A percentile compares a stretch with the other conserved stretches of the same genome.
Evolutionary conservation across 2,329 filamentous ascomycete species (phyloP).

Genomic region (Penicillium sp.): DNA sequence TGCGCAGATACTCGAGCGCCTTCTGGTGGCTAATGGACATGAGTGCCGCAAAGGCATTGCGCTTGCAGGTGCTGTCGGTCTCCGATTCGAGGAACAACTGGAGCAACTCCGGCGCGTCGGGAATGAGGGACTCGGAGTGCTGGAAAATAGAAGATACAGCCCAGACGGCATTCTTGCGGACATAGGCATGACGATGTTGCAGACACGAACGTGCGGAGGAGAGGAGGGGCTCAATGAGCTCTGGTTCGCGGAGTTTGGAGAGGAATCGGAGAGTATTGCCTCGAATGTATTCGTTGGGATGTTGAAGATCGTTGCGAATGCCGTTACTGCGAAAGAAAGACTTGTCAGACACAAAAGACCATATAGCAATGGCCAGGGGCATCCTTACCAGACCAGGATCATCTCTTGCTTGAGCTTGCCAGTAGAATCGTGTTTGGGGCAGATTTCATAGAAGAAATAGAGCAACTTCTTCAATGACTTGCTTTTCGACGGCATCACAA

Average conservation of each 20-base stretch:
- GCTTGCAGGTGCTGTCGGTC: constrained; percentile 92
- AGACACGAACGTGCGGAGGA: constrained; percentile 89
- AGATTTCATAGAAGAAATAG: constrained; percentile 99
- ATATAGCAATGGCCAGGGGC: constrained; percentile 1
- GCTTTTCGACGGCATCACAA: constrained; percentile 98
- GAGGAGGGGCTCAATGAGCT: constrained; percentile 92
- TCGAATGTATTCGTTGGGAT: constrained; percentile 96
- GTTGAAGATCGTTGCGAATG: constrained; percentile 94
- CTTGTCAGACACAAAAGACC: constrained; percentile 16
- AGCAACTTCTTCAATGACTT: constrained; percentile 96
- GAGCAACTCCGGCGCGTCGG: constrained; percentile 91
- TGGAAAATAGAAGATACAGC: constrained; percentile 89
- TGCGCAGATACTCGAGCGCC: constrained; percentile 81
- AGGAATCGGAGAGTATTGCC: constrained; percentile 98
- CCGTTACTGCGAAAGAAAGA: constrained; percentile 69
- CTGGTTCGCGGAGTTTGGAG: constrained; percentile 90
- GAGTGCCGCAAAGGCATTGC: constrained; percentile 93
- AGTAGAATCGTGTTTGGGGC: constrained; percentile 85
- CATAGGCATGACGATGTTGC: constrained; percentile 94
- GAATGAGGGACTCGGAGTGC: constrained; percentile 87
- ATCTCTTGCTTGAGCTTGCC: constrained; percentile 99
- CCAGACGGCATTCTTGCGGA: constrained; percentile 97
- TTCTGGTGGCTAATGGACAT: constrained; percentile 91
- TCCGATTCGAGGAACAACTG: constrained; percentile 85
- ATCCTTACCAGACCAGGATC: constrained; percentile 89